phyloP scores from a whole-genome alignment of 441 rosid species.

The Gossypium davidsonii region DNA sequence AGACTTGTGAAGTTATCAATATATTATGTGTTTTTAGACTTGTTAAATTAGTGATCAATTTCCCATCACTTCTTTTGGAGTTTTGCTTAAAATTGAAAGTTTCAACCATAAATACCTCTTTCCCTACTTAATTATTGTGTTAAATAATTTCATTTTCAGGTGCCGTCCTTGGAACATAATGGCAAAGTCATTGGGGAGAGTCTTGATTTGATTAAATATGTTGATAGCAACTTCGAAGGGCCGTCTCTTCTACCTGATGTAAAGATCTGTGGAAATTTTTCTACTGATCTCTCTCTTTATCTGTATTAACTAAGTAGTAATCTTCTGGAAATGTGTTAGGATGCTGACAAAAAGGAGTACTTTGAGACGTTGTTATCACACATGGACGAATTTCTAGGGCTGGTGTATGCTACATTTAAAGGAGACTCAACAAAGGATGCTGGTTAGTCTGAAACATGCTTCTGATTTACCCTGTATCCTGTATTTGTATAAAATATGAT shows the following conservation, averaged over 20 bases:
- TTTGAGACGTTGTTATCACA: conserved; percentile 54
- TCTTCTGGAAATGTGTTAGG: conserved; percentile 34
- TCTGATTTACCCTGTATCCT: not conserved
- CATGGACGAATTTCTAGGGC: conserved; percentile 38
- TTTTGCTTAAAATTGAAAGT: no score
- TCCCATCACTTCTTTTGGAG: no score
- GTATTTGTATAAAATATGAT: not conserved
- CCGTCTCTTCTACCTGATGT: conserved; percentile 65
- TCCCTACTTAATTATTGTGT: not conserved
- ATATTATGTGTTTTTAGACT: not conserved
- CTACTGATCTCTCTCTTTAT: not conserved
- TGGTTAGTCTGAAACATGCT: conserved; percentile 34
- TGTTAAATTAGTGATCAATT: not conserved
- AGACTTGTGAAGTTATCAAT: not conserved
- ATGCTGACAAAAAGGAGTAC: conserved; percentile 54
- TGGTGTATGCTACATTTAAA: conserved; percentile 14
- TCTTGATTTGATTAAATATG: conserved; percentile 67
- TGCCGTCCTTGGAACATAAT: conserved; percentile 80
- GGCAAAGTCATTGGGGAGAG: conserved; percentile 80
- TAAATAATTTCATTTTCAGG: conserved; percentile 33
- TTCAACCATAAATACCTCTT: no score
- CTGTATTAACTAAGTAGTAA: not conserved
- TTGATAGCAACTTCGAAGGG: conserved; percentile 75
- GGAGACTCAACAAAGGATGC: conserved; percentile 33
- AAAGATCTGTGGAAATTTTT: conserved; percentile 9